Conservation (phyloP, 257 asterid species). For the Solanum lignicaule region DNA sequence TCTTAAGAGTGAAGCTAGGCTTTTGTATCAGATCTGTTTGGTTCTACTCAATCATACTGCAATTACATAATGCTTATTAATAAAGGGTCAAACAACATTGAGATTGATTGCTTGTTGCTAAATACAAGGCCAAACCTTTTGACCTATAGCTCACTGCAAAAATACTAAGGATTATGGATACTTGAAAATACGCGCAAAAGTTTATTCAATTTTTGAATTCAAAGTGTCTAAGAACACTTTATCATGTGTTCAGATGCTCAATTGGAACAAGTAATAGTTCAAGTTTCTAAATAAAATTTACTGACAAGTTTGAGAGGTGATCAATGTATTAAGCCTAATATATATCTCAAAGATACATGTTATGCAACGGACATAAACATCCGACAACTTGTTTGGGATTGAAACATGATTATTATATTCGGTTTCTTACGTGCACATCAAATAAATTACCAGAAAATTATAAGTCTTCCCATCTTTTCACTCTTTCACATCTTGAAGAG, state of each 20-base stretch:
- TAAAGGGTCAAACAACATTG: neutral
- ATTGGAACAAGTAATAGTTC: neutral
- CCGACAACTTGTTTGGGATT: neutral
- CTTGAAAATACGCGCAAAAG: neutral
- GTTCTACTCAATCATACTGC: neutral
- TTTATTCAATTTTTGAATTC: neutral
- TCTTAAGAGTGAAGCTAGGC: conserved; percentile 10
- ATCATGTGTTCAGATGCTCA: neutral
- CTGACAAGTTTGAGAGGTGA: neutral
- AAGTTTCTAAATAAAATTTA: neutral
- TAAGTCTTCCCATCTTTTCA: neutral
- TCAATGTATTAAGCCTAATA: neutral
- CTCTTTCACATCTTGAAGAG: neutral
- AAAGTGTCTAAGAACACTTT: neutral
- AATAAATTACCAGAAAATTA: neutral
- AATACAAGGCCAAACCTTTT: neutral
- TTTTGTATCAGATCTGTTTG: neutral
- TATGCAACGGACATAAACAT: neutral
- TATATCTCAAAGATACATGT: neutral
- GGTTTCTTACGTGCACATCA: neutral
- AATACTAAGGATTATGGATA: neutral
- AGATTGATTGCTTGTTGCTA: neutral
- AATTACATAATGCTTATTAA: neutral
- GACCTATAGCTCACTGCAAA: neutral
- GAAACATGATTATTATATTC: neutral